phyloP scores from a whole-genome alignment of 2,329 filamentous ascomycete genomes.

The Paracamarosporium sp. region DNA sequence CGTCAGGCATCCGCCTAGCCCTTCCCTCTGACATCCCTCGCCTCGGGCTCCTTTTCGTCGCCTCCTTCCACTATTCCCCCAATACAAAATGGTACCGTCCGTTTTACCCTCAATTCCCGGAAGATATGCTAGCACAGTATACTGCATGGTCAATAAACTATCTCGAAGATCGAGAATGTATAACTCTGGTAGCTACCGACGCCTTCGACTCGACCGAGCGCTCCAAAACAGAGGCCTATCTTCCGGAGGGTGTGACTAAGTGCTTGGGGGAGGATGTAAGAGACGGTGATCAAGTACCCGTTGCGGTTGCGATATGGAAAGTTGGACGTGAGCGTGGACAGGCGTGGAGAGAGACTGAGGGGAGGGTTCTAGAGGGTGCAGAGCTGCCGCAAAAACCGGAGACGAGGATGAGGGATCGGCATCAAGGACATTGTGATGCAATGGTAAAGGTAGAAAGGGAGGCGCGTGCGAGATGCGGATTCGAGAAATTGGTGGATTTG shows the following conservation, averaged over 20 bases:
- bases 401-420: neutral
- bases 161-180: neutral
- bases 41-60: neutral
- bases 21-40: neutral
- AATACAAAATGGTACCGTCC: neutral
- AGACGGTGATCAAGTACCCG: neutral
- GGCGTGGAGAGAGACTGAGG: neutral
- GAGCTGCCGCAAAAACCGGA: neutral
- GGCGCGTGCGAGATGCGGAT: neutral
- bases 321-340: neutral
- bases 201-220: neutral
- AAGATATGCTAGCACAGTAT: neutral
- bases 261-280: neutral
- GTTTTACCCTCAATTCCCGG: neutral
- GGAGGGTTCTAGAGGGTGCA: neutral
- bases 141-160: neutral
- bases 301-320: neutral
- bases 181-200: neutral
- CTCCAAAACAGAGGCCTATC: neutral
- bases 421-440: neutral
- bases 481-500: neutral
- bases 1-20: neutral
- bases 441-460: neutral
- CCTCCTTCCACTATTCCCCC: conserved; percentile 3
- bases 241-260: neutral